These are phyloP conservation scores for Coleophoma crateriformis DNA, from an alignment of 2,329 filamentous ascomycete species.

Conservation along the genomic window DNA sequence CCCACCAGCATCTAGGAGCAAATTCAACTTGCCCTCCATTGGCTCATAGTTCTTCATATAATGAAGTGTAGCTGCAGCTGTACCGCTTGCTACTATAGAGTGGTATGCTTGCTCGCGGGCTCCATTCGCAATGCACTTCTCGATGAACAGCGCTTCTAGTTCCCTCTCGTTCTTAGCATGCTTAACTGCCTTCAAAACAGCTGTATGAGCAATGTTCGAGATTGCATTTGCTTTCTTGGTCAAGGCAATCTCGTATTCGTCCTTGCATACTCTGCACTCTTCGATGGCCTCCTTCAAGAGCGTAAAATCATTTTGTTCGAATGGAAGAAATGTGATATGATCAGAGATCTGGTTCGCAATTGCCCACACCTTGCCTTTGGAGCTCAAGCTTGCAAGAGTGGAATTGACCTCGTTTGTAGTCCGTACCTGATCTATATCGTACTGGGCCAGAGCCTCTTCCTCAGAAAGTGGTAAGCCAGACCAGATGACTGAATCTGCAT, in stretches of 20 bases:
- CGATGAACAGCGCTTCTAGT: slow-evolving; percentile 75
- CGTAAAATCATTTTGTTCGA: slow-evolving; percentile 55
- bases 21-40: slow-evolving; percentile 65
- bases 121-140: slow-evolving; percentile 68
- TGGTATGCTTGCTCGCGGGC: slow-evolving; percentile 83
- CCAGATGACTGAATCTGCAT: slow-evolving; percentile 91
- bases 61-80: slow-evolving; percentile 79
- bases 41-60: slow-evolving; percentile 76
- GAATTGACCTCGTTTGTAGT: slow-evolving; percentile 70
- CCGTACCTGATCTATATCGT: slow-evolving; percentile 76
- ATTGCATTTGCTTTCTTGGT: slow-evolving; percentile 68
- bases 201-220: slow-evolving; percentile 60
- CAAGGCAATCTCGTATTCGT: slow-evolving; percentile 68
- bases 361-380: slow-evolving; percentile 58
- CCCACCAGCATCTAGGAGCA: slow-evolving; percentile 79
- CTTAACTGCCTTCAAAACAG: slow-evolving; percentile 54
- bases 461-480: slow-evolving; percentile 76
- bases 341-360: slow-evolving; percentile 75
- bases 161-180: slow-evolving; percentile 72
- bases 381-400: slow-evolving; percentile 39
- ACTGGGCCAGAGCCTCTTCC: slow-evolving; percentile 69
- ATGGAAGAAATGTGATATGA: slow-evolving; percentile 64
- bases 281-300: slow-evolving; percentile 60
- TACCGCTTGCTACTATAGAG: slow-evolving; percentile 77
- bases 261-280: slow-evolving; percentile 64